Evolutionary conservation across 2,329 filamentous ascomycete species (phyloP).

Genomic region (Scopulariopsis brevicaulis): DNA sequence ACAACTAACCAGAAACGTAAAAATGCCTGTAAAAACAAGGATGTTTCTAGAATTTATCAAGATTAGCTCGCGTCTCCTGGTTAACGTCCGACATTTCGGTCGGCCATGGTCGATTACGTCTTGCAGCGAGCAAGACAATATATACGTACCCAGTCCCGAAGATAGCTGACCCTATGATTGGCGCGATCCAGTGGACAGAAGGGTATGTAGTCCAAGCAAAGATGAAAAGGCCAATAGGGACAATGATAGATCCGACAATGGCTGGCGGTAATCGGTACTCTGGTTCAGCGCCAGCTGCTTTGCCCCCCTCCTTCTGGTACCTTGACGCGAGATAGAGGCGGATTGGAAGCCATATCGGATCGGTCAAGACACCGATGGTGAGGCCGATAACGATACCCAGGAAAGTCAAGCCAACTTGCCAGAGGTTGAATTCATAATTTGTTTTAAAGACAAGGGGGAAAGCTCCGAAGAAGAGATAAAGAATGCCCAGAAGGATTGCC

Average conservation of each 20-base stretch:
- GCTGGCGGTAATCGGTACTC: constrained; percentile 75
- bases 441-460: constrained; percentile 69
- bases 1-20: constrained; percentile 52
- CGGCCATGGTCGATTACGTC: neutral
- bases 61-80: neutral
- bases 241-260: constrained; percentile 63
- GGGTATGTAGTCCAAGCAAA: constrained; percentile 79
- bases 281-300: constrained; percentile 57
- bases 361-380: constrained; percentile 47
- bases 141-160: constrained; percentile 58
- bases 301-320: constrained; percentile 23
- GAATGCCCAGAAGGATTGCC: constrained; percentile 72
- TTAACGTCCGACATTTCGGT: neutral
- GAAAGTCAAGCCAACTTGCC: constrained; percentile 72
- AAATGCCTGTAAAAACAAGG: constrained; percentile 71
- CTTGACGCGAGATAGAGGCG: constrained; percentile 45
- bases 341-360: constrained; percentile 55
- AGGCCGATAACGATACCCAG: constrained; percentile 60
- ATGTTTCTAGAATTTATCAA: constrained; percentile 43
- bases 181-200: constrained; percentile 64
- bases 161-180: constrained; percentile 60
- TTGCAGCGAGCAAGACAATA: neutral
- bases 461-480: constrained; percentile 87
- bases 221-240: constrained; percentile 74
- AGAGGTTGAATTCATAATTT: constrained; percentile 66